These are phyloP conservation scores for Somion occarium DNA, from an alignment of 1,284 basidiomycete species.

Conservation along the genomic window DNA sequence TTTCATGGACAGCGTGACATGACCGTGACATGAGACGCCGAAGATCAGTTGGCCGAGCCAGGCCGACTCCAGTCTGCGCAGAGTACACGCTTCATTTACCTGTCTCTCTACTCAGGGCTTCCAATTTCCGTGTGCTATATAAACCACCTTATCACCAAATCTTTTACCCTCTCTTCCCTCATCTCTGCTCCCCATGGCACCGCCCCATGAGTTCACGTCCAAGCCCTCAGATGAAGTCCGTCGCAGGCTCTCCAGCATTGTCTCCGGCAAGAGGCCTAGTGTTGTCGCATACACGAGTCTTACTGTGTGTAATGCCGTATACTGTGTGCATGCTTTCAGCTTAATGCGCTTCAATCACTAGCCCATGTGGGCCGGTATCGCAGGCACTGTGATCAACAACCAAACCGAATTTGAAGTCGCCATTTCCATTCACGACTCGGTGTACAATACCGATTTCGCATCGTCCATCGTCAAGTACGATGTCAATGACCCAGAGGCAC, in stretches of 20 bases:
- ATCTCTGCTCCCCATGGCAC: constrained; percentile 36
- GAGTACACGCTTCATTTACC: neutral
- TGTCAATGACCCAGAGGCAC: constrained; percentile 43
- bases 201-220: constrained; percentile 48
- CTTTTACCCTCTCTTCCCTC: constrained; percentile 8
- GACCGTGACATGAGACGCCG: neutral
- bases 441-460: constrained; percentile 73
- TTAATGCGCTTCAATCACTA: constrained; percentile 27
- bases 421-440: constrained; percentile 74
- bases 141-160: constrained; percentile 9
- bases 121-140: constrained; percentile 5
- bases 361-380: constrained; percentile 83
- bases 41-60: neutral
- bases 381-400: constrained; percentile 54
- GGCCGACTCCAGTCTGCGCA: neutral
- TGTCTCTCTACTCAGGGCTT: neutral
- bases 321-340: constrained; percentile 15
- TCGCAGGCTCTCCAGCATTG: constrained; percentile 60
- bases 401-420: constrained; percentile 62
- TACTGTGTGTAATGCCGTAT: constrained; percentile 42
- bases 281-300: constrained; percentile 54
- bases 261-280: constrained; percentile 44
- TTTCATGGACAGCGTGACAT: neutral
- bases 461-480: constrained; percentile 49
- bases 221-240: constrained; percentile 55